phyloP scores from a whole-genome alignment of 306 rosid genomes.

The Inga oerstediana region DNA sequence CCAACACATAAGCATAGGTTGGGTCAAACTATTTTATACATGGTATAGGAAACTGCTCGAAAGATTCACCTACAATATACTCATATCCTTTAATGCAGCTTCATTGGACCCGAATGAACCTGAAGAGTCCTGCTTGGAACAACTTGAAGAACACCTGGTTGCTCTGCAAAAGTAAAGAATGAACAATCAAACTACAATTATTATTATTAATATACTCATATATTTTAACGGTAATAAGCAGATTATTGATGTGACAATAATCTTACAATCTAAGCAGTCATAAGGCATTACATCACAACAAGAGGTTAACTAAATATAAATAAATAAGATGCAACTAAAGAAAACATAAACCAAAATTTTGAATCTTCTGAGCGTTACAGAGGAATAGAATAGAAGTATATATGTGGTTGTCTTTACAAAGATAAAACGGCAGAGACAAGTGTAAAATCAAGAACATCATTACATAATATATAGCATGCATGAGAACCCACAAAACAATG shows the following conservation, averaged over 20 bases:
- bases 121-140: conserved; percentile 68
- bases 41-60: conserved; percentile 10
- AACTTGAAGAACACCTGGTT: conserved; percentile 96
- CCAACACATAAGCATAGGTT: conserved; percentile 8
- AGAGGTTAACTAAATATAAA: neutral
- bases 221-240: neutral
- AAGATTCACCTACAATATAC: conserved; percentile 1
- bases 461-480: neutral
- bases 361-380: neutral
- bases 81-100: conserved; percentile 27
- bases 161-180: conserved; percentile 49
- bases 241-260: neutral
- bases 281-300: neutral
- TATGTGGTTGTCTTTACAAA: neutral
- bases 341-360: neutral
- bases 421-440: neutral
- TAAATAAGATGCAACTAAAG: neutral
- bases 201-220: too few species aligned
- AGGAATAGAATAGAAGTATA: neutral
- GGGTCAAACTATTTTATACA: conserved; percentile 34
- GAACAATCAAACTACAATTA: neutral
- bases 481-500: neutral
- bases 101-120: conserved; percentile 63
- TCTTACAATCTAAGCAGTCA: neutral
- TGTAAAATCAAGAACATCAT: neutral